Evolutionary conservation across 139 green algal species (phyloP), one percentile per base, ranked within the genome.

Genomic region (Mychonastes homosphaera): DNA sequence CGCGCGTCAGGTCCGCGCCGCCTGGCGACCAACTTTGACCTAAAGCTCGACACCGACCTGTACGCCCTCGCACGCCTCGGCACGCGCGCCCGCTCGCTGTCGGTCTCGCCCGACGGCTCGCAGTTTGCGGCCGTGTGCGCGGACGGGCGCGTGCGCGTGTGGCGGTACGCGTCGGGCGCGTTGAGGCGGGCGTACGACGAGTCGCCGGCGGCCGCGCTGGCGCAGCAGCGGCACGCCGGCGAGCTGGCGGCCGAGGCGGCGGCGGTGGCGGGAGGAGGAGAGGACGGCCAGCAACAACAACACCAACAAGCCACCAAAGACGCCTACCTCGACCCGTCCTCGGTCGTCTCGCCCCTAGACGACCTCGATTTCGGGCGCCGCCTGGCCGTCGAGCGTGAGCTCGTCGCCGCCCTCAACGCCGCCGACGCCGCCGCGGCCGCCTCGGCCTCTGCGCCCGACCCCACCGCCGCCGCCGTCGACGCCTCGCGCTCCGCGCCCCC

Each of bases 41-140:
- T 82, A 62, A 89, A 91, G 69, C 71, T 92, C 38, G 88, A 97
- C 57, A 97, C 92, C 1, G 83, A 98, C 74, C 74, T 99, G 26
- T 98, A 89, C 50, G 79, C 80, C 2, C 62, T 96, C n/a, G 83
- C 76, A n/a, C 95, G 95, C 74, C 79, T 69, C 19, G 91, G 89
- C 62, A 76, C 82, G 2, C 53, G 10, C 0, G 80, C 81, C 3
- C 50, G 58, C n/a, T 27, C 29, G 36, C 39, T 80, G 29, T 69
- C 84, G 56, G 57, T 93, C n/a, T 84, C 66, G 53, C 55, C 49
- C 9, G 84, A 96, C 65, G 91, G 91, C 26, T 29, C 54, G 28
- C 81, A 91, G 67, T 95, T 95, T 67, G 81, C 68, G 15, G 57
- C 69, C 4, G 71, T 89, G 9, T 87, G 70, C 21, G 43, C 73